phyloP scores from a whole-genome alignment of 257 asterid genomes.

The Penstemon davidsonii region DNA sequence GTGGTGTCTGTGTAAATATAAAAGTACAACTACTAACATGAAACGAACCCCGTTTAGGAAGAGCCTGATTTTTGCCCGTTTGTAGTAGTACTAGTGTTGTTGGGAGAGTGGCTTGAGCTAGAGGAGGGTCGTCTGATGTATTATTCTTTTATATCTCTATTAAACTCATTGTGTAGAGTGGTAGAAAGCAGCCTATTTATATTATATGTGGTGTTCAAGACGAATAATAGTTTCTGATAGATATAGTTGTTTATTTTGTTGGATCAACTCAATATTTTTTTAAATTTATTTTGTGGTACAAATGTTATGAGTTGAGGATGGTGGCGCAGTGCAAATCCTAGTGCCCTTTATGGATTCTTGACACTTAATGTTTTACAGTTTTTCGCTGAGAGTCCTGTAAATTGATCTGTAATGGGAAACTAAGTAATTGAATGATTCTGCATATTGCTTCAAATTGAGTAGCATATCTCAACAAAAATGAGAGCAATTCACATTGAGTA shows the following conservation, averaged over 20 bases:
- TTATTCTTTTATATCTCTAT: constrained; percentile 35
- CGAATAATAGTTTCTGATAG: constrained; percentile 30
- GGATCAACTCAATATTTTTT: no score
- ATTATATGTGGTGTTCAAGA: constrained; percentile 18
- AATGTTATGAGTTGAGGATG: no score
- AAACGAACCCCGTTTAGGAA: constrained; percentile 16
- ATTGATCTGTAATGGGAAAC: no score
- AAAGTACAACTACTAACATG: constrained; percentile 32
- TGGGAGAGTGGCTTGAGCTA: constrained; percentile 25
- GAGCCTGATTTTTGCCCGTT: constrained; percentile 19
- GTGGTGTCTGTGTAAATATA: constrained; percentile 43
- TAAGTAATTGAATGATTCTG: no score
- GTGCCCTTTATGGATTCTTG: no score
- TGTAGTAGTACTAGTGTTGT: background rate
- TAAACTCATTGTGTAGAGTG: constrained; percentile 26
- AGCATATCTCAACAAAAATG: no score
- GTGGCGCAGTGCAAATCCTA: no score
- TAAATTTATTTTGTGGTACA: no score
- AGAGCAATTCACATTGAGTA: no score
- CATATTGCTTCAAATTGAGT: no score
- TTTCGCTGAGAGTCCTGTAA: no score
- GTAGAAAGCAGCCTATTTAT: constrained; percentile 22
- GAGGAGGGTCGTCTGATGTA: constrained; percentile 26
- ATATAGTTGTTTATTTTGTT: background rate
- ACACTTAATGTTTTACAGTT: no score